Conservation (phyloP, 2,329 filamentous ascomycete species). For the Cladosporium sp. region DNA sequence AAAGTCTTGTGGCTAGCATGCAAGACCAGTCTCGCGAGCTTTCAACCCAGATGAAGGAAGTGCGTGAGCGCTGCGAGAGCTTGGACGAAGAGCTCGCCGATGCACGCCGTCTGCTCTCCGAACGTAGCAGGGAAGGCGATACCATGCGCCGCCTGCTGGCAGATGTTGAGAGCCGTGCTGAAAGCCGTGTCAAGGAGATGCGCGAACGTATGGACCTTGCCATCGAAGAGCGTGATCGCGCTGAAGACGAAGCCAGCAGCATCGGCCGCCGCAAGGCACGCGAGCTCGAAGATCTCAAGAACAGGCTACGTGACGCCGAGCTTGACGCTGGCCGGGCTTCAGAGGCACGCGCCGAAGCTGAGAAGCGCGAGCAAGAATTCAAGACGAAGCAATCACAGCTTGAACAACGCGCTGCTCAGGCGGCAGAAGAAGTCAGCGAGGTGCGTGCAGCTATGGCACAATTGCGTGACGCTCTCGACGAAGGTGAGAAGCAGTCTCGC, state of each 20-base stretch:
- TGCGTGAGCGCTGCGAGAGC: constrained; percentile 76
- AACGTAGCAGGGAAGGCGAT: constrained; percentile 88
- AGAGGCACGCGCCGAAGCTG: constrained; percentile 77
- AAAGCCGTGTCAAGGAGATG: constrained; percentile 83
- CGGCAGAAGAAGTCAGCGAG: constrained; percentile 73
- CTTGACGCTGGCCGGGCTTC: constrained; percentile 69
- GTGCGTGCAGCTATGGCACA: constrained; percentile 75
- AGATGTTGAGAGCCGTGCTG: constrained; percentile 81
- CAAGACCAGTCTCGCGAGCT: constrained; percentile 89
- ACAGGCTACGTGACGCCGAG: constrained; percentile 78
- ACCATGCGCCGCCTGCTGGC: constrained; percentile 88
- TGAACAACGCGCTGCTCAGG: constrained; percentile 68
- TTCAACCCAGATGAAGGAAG: constrained; percentile 87
- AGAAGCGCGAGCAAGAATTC: constrained; percentile 72
- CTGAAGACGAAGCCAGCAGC: constrained; percentile 85
- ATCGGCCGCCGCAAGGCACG: constrained; percentile 73
- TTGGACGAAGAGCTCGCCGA: constrained; percentile 91
- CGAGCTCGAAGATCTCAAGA: constrained; percentile 84
- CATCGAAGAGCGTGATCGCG: constrained; percentile 88
- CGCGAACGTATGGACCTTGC: constrained; percentile 83
- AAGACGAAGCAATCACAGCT: constrained; percentile 73
- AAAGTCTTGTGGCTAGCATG: constrained; percentile 87
- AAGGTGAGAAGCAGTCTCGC: constrained; percentile 79
- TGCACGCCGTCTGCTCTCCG: constrained; percentile 79
- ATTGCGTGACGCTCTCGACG: constrained; percentile 78